Conservation (phyloP, 257 asterid species). For the Fraxinus quadrangulata region DNA sequence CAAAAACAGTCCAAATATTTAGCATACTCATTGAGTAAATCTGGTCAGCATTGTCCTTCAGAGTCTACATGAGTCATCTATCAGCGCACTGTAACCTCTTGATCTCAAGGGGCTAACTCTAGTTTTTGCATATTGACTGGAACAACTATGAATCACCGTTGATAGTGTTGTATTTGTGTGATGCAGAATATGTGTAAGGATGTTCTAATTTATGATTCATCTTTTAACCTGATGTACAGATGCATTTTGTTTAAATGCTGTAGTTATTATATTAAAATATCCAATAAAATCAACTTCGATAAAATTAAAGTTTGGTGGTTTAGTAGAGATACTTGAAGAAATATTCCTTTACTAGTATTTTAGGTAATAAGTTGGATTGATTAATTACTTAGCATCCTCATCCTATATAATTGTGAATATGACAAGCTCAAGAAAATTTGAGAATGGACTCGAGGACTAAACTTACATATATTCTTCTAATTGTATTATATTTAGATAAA, state of each 20-base stretch:
- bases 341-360: not conserved
- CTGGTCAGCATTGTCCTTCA: not conserved
- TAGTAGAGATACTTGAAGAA: not conserved
- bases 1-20: not conserved
- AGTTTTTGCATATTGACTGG: not conserved
- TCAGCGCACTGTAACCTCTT: not conserved
- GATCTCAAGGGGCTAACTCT: not conserved
- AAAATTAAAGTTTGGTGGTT: not conserved
- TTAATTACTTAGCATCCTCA: not conserved
- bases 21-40: not conserved
- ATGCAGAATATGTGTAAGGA: not conserved
- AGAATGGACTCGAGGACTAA: not conserved
- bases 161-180: not conserved
- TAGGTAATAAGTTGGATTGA: not conserved
- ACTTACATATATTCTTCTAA: not conserved
- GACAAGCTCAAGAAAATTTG: slow-evolving; percentile 2
- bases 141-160: not conserved
- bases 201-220: not conserved
- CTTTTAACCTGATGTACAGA: not conserved
- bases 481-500: not conserved
- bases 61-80: not conserved
- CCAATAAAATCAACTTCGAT: not conserved
- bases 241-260: not conserved
- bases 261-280: too few relatives aligned
- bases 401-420: not conserved